These are phyloP conservation scores for Backusella psychrophila DNA, from an alignment of 192 early-diverging fungal genomes.

Conservation along the genomic window DNA sequence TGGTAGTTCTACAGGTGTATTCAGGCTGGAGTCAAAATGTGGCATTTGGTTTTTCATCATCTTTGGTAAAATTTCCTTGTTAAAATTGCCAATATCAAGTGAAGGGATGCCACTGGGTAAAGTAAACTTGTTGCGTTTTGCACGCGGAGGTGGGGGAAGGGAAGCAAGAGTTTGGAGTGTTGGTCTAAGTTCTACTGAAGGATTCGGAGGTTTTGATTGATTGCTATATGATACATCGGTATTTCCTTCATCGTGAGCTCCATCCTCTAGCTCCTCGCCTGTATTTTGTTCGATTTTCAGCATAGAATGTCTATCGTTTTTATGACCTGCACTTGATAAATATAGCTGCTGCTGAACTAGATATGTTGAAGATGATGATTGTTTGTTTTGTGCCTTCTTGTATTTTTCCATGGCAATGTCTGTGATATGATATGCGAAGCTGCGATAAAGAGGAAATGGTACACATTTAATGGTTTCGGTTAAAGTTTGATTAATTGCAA, in stretches of 20 bases:
- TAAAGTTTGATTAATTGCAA: slow-evolving; percentile 24
- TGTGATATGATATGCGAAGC: slow-evolving; percentile 17
- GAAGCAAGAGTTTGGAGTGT: background rate
- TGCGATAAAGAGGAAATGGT: slow-evolving; percentile 19
- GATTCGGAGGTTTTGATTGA: background rate
- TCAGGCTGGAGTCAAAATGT: background rate
- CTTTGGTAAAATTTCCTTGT: background rate
- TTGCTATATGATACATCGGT: background rate
- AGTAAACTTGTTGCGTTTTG: slow-evolving; percentile 3
- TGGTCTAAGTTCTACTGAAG: background rate
- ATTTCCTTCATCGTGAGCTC: background rate
- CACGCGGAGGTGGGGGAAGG: slow-evolving; percentile 22
- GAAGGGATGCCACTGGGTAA: background rate
- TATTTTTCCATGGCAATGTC: slow-evolving; percentile 17
- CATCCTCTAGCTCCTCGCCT: background rate
- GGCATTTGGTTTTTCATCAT: background rate
- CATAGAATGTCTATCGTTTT: background rate
- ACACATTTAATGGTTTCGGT: slow-evolving; percentile 22
- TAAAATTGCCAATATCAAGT: background rate
- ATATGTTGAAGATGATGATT: background rate
- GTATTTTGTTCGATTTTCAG: background rate
- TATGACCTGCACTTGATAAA: background rate
- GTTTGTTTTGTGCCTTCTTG: background rate
- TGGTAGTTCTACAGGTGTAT: background rate
- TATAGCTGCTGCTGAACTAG: slow-evolving; percentile 6